Evolutionary conservation across 2,329 filamentous ascomycete genomes (phyloP), one percentile per base, ranked within the genome.

Genomic region (Didymella exigua): DNA sequence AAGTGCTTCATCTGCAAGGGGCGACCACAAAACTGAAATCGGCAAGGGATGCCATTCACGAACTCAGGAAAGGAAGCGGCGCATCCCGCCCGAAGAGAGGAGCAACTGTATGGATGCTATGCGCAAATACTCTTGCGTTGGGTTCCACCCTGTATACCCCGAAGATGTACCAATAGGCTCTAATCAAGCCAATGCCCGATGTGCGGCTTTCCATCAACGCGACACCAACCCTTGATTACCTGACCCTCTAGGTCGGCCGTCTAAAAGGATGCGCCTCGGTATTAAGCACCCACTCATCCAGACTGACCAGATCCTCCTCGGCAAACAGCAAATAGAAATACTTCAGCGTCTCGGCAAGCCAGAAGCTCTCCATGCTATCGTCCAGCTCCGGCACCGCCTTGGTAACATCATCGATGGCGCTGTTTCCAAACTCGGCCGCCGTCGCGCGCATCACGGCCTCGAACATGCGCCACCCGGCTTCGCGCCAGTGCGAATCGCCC

Each of bases 381-480:
- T 80, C 65, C 24, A 77, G 72, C 11, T 63, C 63, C 4, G 78
- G 78, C 13, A 67, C 74, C 54, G 76, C 74, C 37, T 77, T 76
- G 36, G 83, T 88, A 23, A 91, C 86, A 65, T 91, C 88, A 55
- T 82, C 77, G 51, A 92, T 81, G 27, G 85, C 85, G 1, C 86
- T 85, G 63, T 89, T 82, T 5, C 86, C 89, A 58, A 85, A 79
- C 4, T 81, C 76, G 0, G 88, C 86, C 23, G 80, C 79, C 11
- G 88, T 89, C 63, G 84, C 77, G 63, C 79, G 79, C 53, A 85
- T 78, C 29, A 92, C 80, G 8, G 84, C 81, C 49, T 82, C 70
- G 69, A 91, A 91, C 89, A 92, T 91, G 50, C 79, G 78, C 89
- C 89, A 91, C 1, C 88, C 89, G 68, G 86, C 86, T 54, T 88